Base-by-base conservation (phyloP, 176 grass and related monocot genomes). In the Eragrostis curvula region DNA sequence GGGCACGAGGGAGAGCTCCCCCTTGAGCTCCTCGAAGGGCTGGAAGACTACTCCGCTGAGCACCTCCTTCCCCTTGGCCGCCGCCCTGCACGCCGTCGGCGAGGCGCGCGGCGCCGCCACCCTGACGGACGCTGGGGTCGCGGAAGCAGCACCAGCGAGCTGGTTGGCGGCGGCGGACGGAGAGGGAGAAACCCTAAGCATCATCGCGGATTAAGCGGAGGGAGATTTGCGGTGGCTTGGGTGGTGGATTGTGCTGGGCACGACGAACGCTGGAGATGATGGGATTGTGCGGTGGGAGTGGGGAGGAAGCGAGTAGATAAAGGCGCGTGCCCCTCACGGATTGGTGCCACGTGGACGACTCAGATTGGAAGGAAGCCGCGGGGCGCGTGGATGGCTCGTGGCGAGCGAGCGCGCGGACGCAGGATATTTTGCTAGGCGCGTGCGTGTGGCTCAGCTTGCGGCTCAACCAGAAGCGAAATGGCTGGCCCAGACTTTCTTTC, bases 11-110 rank as follows among this genome's bases (percentile, higher is more conserved):
- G 82, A 49, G 39, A 91, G 90, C 66, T 88, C 84, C 14, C 75
- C 83, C 85, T 93, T 93, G 25, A 97, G 36, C 88, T 97, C 94
- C 91, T 93, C 86, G 71, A 97, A 97, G 4, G 94, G 94, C 81
- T 93, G 88, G 77, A 93, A 97, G 8, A 93, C 18, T 0, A 97
- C 88, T 3, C 88, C 91, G 21, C 86, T 89, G 63, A 97, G 86
- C 46, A 85, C 67, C 75, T 92, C 83, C 46, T 68, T 83, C 49
- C 65, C 71, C 12, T 90, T 79, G 0, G 46, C 73, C 15, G 90
- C 46, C 8, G 85, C 75, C 71, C 66, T 78, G 74, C 80, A 82
- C 12, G 40, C 68, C 3, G 64, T 8, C 56, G 20, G 59, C 68
- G 13, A 12, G 68, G 9, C 83, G 71, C 78, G 75, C 57, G 66